Evolutionary conservation across 2,329 filamentous ascomycete species (phyloP).

Genomic region (Ophiostoma quercus): DNA sequence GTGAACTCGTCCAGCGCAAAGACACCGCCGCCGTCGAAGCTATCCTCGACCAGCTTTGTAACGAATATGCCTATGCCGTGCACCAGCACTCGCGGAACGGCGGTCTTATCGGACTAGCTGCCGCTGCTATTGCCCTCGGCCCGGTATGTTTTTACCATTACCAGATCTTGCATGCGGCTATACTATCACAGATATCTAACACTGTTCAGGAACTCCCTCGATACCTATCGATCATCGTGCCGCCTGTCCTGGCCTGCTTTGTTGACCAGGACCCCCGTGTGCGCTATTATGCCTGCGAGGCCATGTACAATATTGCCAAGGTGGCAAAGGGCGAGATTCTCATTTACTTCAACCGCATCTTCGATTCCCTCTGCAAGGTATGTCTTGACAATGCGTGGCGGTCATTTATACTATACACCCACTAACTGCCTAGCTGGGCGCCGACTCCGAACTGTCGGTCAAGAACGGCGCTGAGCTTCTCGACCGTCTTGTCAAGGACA

Average conservation of each 20-base stretch:
- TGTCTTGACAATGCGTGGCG: background rate
- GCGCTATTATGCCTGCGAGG: constrained; percentile 96
- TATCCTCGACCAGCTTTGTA: constrained; percentile 92
- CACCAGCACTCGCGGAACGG: constrained; percentile 96
- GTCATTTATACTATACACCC: background rate
- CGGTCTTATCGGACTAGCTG: constrained; percentile 89
- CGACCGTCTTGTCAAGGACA: constrained; percentile 91
- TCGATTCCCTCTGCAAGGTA: constrained; percentile 96
- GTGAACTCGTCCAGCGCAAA: constrained; percentile 69
- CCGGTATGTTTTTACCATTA: constrained; percentile 52
- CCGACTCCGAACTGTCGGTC: constrained; percentile 91
- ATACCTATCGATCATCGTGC: constrained; percentile 89
- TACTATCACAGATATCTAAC: background rate
- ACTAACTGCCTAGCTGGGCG: constrained; percentile 57
- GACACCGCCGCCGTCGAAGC: constrained; percentile 77
- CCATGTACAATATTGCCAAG: constrained; percentile 99
- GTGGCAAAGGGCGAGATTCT: constrained; percentile 97
- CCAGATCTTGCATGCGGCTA: background rate
- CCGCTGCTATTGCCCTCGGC: constrained; percentile 90
- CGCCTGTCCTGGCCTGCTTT: constrained; percentile 94
- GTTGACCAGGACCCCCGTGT: constrained; percentile 96
- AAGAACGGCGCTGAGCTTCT: constrained; percentile 96
- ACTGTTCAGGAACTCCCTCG: constrained; percentile 70
- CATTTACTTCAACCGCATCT: constrained; percentile 97
- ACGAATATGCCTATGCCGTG: constrained; percentile 95